phyloP scores from a whole-genome alignment of 2,329 filamentous ascomycete genomes.

The Magnaporthales sp. region DNA sequence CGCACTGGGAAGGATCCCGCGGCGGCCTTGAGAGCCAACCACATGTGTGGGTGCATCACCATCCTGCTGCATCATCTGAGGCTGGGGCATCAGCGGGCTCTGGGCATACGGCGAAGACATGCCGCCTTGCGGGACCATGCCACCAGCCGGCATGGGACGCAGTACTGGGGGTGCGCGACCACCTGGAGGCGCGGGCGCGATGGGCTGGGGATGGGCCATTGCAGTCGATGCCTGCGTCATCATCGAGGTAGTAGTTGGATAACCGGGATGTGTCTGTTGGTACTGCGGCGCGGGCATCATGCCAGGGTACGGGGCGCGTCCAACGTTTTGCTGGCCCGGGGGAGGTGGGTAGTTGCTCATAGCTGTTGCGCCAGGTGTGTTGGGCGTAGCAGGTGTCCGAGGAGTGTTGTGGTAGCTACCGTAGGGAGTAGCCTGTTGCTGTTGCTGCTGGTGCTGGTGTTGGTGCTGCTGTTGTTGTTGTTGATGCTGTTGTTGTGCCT shows the following conservation, averaged over 20 bases:
- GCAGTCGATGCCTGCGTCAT: slow-evolving; percentile 59
- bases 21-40: slow-evolving; percentile 86
- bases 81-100: slow-evolving; percentile 45
- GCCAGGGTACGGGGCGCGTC: slow-evolving; percentile 41
- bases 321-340: slow-evolving; percentile 32
- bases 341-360: slow-evolving; percentile 45
- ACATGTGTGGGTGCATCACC: slow-evolving; percentile 74
- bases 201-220: slow-evolving; percentile 64
- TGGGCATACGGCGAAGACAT: slow-evolving; percentile 53
- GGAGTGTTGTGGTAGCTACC: slow-evolving; percentile 53
- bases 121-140: slow-evolving; percentile 49
- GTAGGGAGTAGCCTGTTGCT: slow-evolving; percentile 45
- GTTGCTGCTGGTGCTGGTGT: slow-evolving; percentile 17
- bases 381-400: slow-evolving; percentile 53
- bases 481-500: background rate
- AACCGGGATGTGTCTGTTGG: slow-evolving; percentile 44
- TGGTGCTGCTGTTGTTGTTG: background rate
- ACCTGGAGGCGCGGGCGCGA: slow-evolving; percentile 60
- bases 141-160: slow-evolving; percentile 63
- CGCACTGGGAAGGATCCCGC: slow-evolving; percentile 85
- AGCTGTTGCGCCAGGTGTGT: slow-evolving; percentile 47
- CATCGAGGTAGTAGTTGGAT: slow-evolving; percentile 49
- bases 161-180: slow-evolving; percentile 49
- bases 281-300: slow-evolving; percentile 45
- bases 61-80: slow-evolving; percentile 44